Evolutionary conservation across 2,329 filamentous ascomycete species (phyloP).

Genomic region (Leptographium flavum): DNA sequence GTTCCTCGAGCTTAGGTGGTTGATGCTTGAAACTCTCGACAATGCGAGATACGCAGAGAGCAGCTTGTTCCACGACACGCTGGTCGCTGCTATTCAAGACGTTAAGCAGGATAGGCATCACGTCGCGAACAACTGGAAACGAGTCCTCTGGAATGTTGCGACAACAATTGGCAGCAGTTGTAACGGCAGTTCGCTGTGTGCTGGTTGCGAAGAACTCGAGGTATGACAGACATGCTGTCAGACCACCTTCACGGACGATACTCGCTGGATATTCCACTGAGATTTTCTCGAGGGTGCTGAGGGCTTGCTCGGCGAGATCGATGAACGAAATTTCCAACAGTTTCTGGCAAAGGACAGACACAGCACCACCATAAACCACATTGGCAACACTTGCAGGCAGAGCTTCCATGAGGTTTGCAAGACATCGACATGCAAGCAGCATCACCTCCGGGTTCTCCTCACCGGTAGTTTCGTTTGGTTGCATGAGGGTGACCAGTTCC

Average conservation of each 20-base stretch:
- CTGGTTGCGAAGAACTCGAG: conserved; percentile 96
- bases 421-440: conserved; percentile 86
- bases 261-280: conserved; percentile 89
- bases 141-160: conserved; percentile 91
- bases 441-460: conserved; percentile 95
- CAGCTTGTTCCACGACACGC: conserved; percentile 91
- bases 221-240: conserved; percentile 91
- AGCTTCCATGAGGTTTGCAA: conserved; percentile 97
- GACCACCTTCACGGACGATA: conserved; percentile 87
- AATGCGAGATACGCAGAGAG: conserved; percentile 85
- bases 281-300: conserved; percentile 95
- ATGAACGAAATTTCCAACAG: conserved; percentile 93
- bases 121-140: conserved; percentile 79
- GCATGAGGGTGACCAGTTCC: conserved; percentile 84
- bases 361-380: conserved; percentile 93
- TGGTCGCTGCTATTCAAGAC: conserved; percentile 88
- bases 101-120: conserved; percentile 89
- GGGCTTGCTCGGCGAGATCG: conserved; percentile 88
- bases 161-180: conserved; percentile 95
- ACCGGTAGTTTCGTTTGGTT: conserved; percentile 64
- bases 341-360: conserved; percentile 88
- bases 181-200: conserved; percentile 91
- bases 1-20: conserved; percentile 74
- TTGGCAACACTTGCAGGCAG: conserved; percentile 84
- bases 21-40: conserved; percentile 94